These are phyloP conservation scores for Phellopilus nigrolimitatus DNA, from an alignment of 1,284 basidiomycete genomes.

Conservation along the genomic window DNA sequence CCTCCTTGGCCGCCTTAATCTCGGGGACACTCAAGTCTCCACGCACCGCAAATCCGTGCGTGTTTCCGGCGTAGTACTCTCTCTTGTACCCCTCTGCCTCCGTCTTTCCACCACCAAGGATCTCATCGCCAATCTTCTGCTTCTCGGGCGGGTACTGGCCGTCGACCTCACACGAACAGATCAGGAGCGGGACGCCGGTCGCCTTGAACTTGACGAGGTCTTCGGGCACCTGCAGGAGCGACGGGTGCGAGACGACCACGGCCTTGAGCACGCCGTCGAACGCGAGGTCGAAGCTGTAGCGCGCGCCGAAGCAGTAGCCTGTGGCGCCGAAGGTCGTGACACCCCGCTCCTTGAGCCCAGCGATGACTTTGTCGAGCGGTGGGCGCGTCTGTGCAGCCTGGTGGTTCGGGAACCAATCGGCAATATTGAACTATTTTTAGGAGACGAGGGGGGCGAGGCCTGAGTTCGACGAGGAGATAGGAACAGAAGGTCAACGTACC, in stretches of 20 bases:
- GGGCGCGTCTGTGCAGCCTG: constrained; percentile 42
- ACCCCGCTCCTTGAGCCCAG: constrained; percentile 51
- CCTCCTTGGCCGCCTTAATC: constrained; percentile 37
- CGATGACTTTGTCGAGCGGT: constrained; percentile 51
- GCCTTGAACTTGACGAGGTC: constrained; percentile 56
- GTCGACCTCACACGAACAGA: constrained; percentile 59
- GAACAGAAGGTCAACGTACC: too few relatives aligned
- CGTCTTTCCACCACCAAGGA: constrained; percentile 51
- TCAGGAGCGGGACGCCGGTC: constrained; percentile 52
- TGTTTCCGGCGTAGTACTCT: constrained; percentile 49
- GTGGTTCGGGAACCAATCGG: constrained; percentile 49
- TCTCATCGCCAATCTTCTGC: constrained; percentile 45
- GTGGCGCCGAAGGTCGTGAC: constrained; percentile 54
- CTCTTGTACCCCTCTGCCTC: constrained; percentile 50
- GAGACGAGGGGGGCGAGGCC: not conserved
- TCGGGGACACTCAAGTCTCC: constrained; percentile 35
- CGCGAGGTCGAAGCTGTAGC: constrained; percentile 63
- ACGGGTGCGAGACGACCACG: constrained; percentile 62
- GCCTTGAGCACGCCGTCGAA: constrained; percentile 55
- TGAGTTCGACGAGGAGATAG: constrained; percentile 15
- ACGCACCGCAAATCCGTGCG: constrained; percentile 53
- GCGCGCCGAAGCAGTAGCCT: constrained; percentile 70
- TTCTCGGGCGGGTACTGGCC: constrained; percentile 43
- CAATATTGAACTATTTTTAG: constrained; percentile 38
- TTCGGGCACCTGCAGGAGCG: constrained; percentile 54